Base-by-base conservation (phyloP, 106 monocot species). In the Dendrobium nobile region DNA sequence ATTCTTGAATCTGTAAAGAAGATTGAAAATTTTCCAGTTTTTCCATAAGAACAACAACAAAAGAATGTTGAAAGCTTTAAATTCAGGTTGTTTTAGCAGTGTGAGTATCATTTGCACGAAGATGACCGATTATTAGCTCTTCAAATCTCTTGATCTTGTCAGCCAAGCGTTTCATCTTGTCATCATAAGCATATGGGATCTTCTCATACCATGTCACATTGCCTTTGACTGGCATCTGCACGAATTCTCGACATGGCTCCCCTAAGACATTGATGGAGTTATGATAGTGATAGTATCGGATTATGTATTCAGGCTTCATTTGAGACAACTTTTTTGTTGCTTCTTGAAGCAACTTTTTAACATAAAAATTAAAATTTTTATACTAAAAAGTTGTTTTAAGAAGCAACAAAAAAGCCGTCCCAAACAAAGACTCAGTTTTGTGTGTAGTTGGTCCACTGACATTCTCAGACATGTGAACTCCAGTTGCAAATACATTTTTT, bases 381-480 rank as follows among this genome's bases (percentile, higher is more conserved):
- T n/a, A n/a, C n/a, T n/a, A n/a, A n/a, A n/a, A n/a, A n/a, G n/a
- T n/a, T n/a, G n/a, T n/a, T n/a, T n/a, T n/a, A n/a, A n/a, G n/a
- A n/a, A n/a, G n/a, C n/a, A n/a, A n/a, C n/a, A n/a, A n/a, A n/a
- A n/a, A n/a, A n/a, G n/a, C n/a, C n/a, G n/a, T n/a, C n/a, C n/a
- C n/a, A n/a, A n/a, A n/a, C n/a, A n/a, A n/a, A n/a, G 79, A 33
- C 16, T 88, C 93, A 0, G 85, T 87, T 75, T 80, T 85, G 84
- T 90, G 90, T 9, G 76, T 81, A 28, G 73, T 86, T 61, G 79
- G 79, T 7, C 93, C 93, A 0, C 24, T 73, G 7, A 88, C 77
- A 68, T 93, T 88, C 82, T 89, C 85, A 41, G 93, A 93, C 87
- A 93, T 87, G 84, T 93, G 93, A 26, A 93, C 93, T 7, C 93